Base-by-base conservation (phyloP, 768 basidiomycete genomes). In the Lentinus tigrinus region DNA sequence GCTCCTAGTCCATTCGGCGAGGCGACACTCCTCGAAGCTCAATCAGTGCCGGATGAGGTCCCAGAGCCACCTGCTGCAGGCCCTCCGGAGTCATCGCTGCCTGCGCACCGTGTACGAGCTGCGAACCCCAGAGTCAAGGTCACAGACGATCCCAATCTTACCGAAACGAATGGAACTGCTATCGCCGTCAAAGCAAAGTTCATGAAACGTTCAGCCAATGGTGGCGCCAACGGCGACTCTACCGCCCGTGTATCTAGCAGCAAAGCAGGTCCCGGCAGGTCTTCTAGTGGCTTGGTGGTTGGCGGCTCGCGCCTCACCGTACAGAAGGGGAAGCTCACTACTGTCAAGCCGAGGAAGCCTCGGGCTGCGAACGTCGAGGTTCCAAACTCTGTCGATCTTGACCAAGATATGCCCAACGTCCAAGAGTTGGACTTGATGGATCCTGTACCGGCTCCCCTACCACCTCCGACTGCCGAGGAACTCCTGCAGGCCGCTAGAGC, bases 71-170 rank as follows among this genome's bases (percentile, higher is more conserved):
- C 39, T 9, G 16, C 54, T n/a, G 31, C 56, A 52, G 31, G 24
- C 7, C 23, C 57, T 34, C 52, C 21, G 16, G 61, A 49, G 1
- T 8, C 57, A 2, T 26, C 23, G 4, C 44, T 72, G 4, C 74
- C 74, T 23, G 60, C 61, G 6, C 85, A 85, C 67, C 80, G 80
- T 54, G 72, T 68, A 1, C 79, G 83, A 43, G 73, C 70, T 14
- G 75, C 76, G 17, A 83, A 85, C 24, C 84, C 87, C 16, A 74
- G 75, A 4, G 78, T 88, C 19, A 82, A 82, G 63, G 68, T 82
- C 58, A 70, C 78, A 4, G 82, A 86, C 51, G 42, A 67, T 27
- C 69, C 76, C 6, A 56, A 66, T 13, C 61, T 74, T 19, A 44
- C 49, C 4, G 55, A 60, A 34, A 37, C 46, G 1, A 47, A 38